These are phyloP conservation scores for Trapa bicornis DNA, from an alignment of 345 rosid genomes.

Conservation along the genomic window DNA sequence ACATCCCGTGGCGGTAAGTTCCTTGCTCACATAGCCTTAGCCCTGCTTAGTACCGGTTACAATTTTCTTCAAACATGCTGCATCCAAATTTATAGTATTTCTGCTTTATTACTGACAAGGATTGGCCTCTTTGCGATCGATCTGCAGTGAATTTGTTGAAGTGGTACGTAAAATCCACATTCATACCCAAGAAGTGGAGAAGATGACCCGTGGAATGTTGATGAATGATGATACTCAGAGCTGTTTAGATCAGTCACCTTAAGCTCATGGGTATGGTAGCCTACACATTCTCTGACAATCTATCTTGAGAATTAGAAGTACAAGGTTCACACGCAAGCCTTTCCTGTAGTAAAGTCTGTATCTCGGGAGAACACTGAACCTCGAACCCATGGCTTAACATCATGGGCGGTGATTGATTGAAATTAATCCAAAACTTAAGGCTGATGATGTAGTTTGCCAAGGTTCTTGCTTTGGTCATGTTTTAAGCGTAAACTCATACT, in stretches of 20 bases:
- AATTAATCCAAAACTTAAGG: not conserved
- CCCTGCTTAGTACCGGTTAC: not conserved
- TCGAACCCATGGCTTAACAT: not conserved
- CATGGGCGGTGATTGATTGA: not conserved
- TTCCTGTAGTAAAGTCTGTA: not conserved
- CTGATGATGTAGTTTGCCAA: not conserved
- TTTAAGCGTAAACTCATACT: not conserved
- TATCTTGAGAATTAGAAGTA: not conserved
- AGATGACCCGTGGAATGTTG: slow-evolving; percentile 41
- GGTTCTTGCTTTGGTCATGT: not conserved
- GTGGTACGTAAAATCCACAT: slow-evolving; percentile 80
- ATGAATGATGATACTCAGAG: slow-evolving; percentile 68
- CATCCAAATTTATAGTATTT: not conserved
- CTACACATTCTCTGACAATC: slow-evolving; percentile 27
- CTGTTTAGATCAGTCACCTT: slow-evolving; percentile 74
- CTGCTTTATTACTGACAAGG: not conserved
- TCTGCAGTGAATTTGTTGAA: slow-evolving; percentile 63
- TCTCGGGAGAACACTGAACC: not conserved
- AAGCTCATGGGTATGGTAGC: slow-evolving; percentile 69
- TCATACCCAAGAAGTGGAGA: slow-evolving; percentile 72
- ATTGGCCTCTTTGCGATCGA: not conserved
- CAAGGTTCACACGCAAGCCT: not conserved
- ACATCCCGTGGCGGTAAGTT: slow-evolving; percentile 94
- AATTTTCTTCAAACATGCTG: not conserved
- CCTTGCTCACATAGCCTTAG: not conserved